Conservation (phyloP, 2,329 filamentous ascomycete genomes). For the Alternaria incomplexa region DNA sequence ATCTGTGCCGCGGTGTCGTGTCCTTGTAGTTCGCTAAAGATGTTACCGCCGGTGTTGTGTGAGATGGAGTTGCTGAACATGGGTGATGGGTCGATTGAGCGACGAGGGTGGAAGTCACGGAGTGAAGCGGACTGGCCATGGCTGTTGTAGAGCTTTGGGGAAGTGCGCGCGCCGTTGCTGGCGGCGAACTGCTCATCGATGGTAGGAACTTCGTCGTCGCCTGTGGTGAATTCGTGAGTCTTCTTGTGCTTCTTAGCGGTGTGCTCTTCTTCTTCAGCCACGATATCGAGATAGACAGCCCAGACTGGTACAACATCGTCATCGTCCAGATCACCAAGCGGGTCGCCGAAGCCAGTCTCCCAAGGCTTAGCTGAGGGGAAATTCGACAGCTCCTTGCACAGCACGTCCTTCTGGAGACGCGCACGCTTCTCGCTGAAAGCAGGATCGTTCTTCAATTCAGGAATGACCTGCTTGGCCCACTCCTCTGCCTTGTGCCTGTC, state of each 20-base stretch:
- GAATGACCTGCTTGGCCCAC: slow-evolving; percentile 35
- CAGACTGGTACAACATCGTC: slow-evolving; percentile 38
- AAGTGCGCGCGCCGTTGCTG: slow-evolving; percentile 4
- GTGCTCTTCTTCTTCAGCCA: slow-evolving; percentile 30
- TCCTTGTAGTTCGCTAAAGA: slow-evolving; percentile 36
- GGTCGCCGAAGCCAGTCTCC: slow-evolving; percentile 39
- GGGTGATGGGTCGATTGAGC: slow-evolving; percentile 37
- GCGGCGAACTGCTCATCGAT: slow-evolving; percentile 27
- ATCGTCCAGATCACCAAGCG: slow-evolving; percentile 34
- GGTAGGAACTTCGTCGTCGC: slow-evolving; percentile 25
- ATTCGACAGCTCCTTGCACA: slow-evolving; percentile 32
- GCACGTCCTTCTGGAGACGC: slow-evolving; percentile 32
- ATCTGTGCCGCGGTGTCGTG: slow-evolving; percentile 17
- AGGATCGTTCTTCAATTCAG: slow-evolving; percentile 25
- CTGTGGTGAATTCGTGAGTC: slow-evolving; percentile 9
- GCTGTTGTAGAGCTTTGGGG: slow-evolving; percentile 24
- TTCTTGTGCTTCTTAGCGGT: slow-evolving; percentile 33
- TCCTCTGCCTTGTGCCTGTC: slow-evolving; percentile 27
- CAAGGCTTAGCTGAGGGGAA: slow-evolving; percentile 42
- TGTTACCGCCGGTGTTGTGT: slow-evolving; percentile 31
- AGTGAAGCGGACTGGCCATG: slow-evolving; percentile 30
- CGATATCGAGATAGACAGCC: slow-evolving; percentile 36
- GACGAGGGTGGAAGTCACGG: slow-evolving; percentile 38
- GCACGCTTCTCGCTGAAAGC: slow-evolving; percentile 36
- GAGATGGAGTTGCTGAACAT: slow-evolving; percentile 33